Evolutionary conservation across 495 filamentous ascomycete species (phyloP), one percentile per base, ranked within the genome.

Genomic region (Penicillium alfredii): DNA sequence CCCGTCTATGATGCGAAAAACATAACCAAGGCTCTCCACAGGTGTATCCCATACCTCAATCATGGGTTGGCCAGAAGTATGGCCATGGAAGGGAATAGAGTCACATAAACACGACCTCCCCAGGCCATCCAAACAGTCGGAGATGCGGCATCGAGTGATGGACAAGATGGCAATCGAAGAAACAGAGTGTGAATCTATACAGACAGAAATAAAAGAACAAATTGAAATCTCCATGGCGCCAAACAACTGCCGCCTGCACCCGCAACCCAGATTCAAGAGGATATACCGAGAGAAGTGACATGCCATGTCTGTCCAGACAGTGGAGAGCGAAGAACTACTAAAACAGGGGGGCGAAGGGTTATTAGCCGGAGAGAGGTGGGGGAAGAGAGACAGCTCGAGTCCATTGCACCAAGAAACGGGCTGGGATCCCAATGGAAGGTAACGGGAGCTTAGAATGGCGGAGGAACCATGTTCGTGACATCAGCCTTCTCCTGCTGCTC

Each of bases 401-500:
- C 23, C n/a, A n/a, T n/a, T n/a, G n/a, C n/a, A n/a, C n/a, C 14
- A 25, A 30, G 28, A 38, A 13, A 38, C 32, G 16, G 15, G 15
- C 8, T 21, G 5, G 25, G n/a, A n/a, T n/a, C n/a, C n/a, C n/a
- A n/a, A n/a, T n/a, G n/a, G n/a, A n/a, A n/a, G n/a, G 23, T 8
- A 25, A 25, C 23, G 25, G 35, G 42, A 35, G 46, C 47, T 61
- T 75, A 78, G 64, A 78, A 77, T 26, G 74, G 74, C 40, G 69
- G 68, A 43, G 67, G 67, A 18, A 65, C 51, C 48, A 73, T 61
- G 51, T 53, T 58, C 42, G 69, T 55, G 23, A 64, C 51, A 15
- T 69, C 70, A 33, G 70, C 63, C 60, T 70, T 73, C 60, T 96
- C 88, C 68, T 93, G 84, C 63, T 88, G 83, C 59, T 90, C 86